These are phyloP conservation scores for Lachnellula hyalina DNA, from an alignment of 2,329 filamentous ascomycete genomes.

Conservation along the genomic window DNA sequence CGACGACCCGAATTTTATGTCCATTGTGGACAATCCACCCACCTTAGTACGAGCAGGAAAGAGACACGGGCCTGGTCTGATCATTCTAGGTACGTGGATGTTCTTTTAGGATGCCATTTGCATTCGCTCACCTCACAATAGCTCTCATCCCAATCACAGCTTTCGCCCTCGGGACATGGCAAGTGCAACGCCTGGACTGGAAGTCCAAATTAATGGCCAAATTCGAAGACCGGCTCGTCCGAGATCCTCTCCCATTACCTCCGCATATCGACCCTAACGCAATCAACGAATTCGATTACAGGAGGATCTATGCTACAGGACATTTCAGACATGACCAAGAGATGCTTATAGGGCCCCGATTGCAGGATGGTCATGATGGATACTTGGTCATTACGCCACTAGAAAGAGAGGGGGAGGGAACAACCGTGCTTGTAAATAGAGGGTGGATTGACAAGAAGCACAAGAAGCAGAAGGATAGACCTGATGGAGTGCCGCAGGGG, in stretches of 20 bases:
- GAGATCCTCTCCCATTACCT: constrained; percentile 79
- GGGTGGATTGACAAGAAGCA: constrained; percentile 86
- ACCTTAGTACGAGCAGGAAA: constrained; percentile 69
- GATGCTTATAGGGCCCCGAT: constrained; percentile 90
- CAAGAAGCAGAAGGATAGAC: constrained; percentile 56
- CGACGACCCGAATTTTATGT: constrained; percentile 76
- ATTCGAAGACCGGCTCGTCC: constrained; percentile 86
- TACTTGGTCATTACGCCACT: constrained; percentile 90
- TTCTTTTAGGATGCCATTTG: neutral
- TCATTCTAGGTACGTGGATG: constrained; percentile 58
- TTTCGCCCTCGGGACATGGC: constrained; percentile 88
- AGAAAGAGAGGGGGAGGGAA: constrained; percentile 58
- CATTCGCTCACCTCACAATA: constrained; percentile 11
- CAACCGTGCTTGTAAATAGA: constrained; percentile 78
- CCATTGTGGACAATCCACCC: constrained; percentile 81
- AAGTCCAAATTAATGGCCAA: constrained; percentile 89
- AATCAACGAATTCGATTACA: constrained; percentile 85
- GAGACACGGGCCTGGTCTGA: constrained; percentile 72
- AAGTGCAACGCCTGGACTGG: constrained; percentile 87
- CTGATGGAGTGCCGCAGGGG: constrained; percentile 60
- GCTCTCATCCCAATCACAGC: constrained; percentile 81
- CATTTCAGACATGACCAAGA: constrained; percentile 80
- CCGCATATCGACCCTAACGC: constrained; percentile 75
- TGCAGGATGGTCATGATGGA: constrained; percentile 84
- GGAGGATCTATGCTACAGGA: constrained; percentile 72